Percentiles rank a stretch among this genome's conserved stretches.
Evolutionary conservation across 345 rosid species (phyloP).

Genomic region (Xanthoceras sorbifolium): DNA sequence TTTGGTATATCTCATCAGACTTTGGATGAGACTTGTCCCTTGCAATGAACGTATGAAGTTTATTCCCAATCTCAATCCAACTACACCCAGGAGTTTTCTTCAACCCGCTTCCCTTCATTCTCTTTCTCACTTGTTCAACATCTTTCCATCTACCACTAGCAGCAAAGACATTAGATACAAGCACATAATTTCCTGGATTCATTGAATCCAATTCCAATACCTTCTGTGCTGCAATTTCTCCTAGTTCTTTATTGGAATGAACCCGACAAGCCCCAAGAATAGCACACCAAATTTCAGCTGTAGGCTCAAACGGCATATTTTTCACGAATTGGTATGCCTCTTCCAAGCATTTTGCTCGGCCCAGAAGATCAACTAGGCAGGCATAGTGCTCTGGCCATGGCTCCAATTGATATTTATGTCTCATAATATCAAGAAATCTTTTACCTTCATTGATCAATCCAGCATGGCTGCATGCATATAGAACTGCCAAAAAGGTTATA

Average conservation of each 20-base stretch:
- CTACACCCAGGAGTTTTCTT: slow-evolving; percentile 87
- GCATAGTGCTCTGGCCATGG: slow-evolving; percentile 92
- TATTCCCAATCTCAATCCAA: slow-evolving; percentile 75
- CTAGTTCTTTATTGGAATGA: slow-evolving; percentile 68
- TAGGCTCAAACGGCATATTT: slow-evolving; percentile 62
- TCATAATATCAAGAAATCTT: slow-evolving; percentile 59
- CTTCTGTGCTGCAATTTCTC: slow-evolving; percentile 64
- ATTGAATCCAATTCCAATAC: slow-evolving; percentile 56
- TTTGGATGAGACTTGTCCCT: slow-evolving; percentile 84
- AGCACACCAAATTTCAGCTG: slow-evolving; percentile 90
- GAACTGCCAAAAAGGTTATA: slow-evolving; percentile 71
- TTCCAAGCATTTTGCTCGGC: slow-evolving; percentile 66
- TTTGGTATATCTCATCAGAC: slow-evolving; percentile 50
- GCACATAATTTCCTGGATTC: slow-evolving; percentile 83
- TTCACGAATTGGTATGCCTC: slow-evolving; percentile 73
- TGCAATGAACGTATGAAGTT: slow-evolving; percentile 71
- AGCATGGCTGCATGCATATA: slow-evolving; percentile 85
- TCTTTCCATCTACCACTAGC: slow-evolving; percentile 73
- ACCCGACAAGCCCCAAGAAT: slow-evolving; percentile 74
- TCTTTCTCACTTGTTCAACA: slow-evolving; percentile 58
- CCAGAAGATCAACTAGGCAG: slow-evolving; percentile 84
- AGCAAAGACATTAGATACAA: slow-evolving; percentile 77
- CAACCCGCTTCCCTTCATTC: slow-evolving; percentile 72
- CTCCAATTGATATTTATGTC: slow-evolving; percentile 55
- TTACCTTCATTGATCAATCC: slow-evolving; percentile 74